A percentile compares a stretch with the other conserved stretches of the same genome.
Evolutionary conservation across 1,284 basidiomycete species (phyloP).

Genomic region (Paramarasmius palmivorus): DNA sequence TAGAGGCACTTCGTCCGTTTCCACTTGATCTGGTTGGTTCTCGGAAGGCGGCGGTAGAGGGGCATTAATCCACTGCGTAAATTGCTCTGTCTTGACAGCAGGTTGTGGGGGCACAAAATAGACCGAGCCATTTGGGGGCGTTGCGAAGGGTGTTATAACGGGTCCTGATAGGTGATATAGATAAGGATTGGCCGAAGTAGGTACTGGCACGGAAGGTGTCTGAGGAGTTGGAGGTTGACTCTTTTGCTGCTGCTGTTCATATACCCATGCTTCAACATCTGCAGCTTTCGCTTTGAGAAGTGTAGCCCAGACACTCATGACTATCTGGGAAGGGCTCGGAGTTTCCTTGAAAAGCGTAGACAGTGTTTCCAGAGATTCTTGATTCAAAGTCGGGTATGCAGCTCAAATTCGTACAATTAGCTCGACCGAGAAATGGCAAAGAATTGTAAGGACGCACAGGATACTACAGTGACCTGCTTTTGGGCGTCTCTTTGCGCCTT

Average conservation of each 20-base stretch:
- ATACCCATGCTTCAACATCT: conserved; percentile 2
- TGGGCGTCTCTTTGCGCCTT: not conserved
- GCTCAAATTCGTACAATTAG: too few species aligned
- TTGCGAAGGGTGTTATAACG: too few species aligned
- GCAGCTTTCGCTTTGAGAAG: not conserved
- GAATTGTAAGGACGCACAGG: too few species aligned
- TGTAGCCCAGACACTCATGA: conserved; percentile 3
- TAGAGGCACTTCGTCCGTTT: too few species aligned
- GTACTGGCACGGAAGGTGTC: not conserved
- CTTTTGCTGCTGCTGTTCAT: not conserved
- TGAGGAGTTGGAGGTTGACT: not conserved
- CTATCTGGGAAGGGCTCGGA: not conserved
- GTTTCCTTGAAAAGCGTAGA: not conserved
- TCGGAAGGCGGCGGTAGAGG: too few species aligned
- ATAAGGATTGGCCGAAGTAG: not conserved
- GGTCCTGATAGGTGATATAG: too few species aligned
- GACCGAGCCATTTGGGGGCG: too few species aligned
- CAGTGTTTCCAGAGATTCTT: not conserved
- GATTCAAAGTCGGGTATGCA: not conserved
- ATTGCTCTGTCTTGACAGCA: too few species aligned
- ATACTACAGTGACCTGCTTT: not conserved
- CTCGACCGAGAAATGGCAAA: too few species aligned
- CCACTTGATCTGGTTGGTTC: too few species aligned
- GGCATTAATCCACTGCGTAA: too few species aligned
- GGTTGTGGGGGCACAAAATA: too few species aligned